Conservation (phyloP, 495 filamentous ascomycete genomes). For the Daldinia childiae region DNA sequence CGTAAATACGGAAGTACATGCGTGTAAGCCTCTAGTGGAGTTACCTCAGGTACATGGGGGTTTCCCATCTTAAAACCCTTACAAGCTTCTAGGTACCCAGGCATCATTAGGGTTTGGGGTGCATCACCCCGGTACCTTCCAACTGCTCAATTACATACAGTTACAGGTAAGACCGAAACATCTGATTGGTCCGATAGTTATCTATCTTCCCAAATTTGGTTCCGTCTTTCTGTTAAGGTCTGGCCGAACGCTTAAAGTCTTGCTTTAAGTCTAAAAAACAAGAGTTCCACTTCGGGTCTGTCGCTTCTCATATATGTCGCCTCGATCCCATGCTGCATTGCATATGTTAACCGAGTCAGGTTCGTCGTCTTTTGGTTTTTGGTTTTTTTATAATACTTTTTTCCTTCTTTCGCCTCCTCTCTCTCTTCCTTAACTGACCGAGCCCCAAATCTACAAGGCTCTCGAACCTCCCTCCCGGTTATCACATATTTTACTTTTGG, state of each 20-base stretch:
- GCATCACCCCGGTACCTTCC: slow-evolving; percentile 17
- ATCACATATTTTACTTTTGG: too few relatives aligned
- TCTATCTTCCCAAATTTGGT: slow-evolving; percentile 36
- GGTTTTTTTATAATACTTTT: not conserved
- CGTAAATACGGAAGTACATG: not conserved
- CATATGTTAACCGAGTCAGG: slow-evolving; percentile 4
- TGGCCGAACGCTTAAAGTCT: slow-evolving; percentile 8
- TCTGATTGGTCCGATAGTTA: slow-evolving; percentile 38
- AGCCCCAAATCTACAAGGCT: too few relatives aligned
- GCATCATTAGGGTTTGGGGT: slow-evolving; percentile 33
- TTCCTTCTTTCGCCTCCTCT: not conserved
- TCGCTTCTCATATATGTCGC: slow-evolving; percentile 17
- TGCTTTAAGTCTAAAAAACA: not conserved
- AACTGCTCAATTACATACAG: slow-evolving; percentile 31
- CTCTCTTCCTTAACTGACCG: slow-evolving; percentile 1
- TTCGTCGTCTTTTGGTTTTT: not conserved
- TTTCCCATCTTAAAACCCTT: slow-evolving; percentile 1
- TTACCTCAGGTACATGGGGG: not conserved
- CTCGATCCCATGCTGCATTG: slow-evolving; percentile 9
- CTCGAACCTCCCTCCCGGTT: too few relatives aligned
- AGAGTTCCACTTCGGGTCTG: slow-evolving; percentile 15
- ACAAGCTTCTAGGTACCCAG: too few relatives aligned
- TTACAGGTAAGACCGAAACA: slow-evolving; percentile 31
- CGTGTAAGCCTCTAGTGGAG: slow-evolving; percentile 5
- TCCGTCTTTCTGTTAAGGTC: slow-evolving; percentile 24